Conservation (phyloP, 768 basidiomycete species). For the Hygrocybe coccinea region DNA sequence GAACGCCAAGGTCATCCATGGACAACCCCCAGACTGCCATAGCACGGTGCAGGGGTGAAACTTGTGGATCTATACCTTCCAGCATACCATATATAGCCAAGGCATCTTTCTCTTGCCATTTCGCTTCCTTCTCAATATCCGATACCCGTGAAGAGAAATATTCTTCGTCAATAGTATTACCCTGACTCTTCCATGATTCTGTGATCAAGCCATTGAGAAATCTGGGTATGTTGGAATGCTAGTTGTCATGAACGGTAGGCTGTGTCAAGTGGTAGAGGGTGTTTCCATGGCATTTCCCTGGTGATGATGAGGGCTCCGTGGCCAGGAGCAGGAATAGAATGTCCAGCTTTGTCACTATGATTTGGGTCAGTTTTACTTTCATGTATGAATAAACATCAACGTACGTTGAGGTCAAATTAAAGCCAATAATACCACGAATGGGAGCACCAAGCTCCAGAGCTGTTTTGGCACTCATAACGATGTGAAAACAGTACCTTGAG, state of each 20-base stretch:
- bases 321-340: constrained; percentile 95
- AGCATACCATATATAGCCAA: constrained; percentile 95
- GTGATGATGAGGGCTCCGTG: constrained; percentile 87
- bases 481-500: constrained; percentile 92
- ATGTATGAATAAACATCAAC: constrained; percentile 25
- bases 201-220: constrained; percentile 93
- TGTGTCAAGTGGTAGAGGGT: constrained; percentile 72
- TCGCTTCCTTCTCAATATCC: constrained; percentile 86
- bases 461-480: constrained; percentile 95
- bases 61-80: constrained; percentile 75
- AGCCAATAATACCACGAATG: constrained; percentile 89
- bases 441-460: constrained; percentile 91
- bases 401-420: constrained; percentile 93
- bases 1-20: constrained; percentile 86
- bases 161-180: constrained; percentile 51
- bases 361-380: not conserved
- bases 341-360: constrained; percentile 94
- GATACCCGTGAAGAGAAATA: constrained; percentile 75
- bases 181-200: constrained; percentile 59
- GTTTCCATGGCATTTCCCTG: constrained; percentile 73
- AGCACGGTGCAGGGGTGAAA: constrained; percentile 90
- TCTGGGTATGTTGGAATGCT: constrained; percentile 90
- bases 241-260: constrained; percentile 92
- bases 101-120: constrained; percentile 87
- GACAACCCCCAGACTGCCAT: constrained; percentile 95